Percentiles rank a stretch among this genome's conserved stretches.
Evolutionary conservation across 2,329 filamentous ascomycete species (phyloP).

Genomic region (Hypoxylon sp.): DNA sequence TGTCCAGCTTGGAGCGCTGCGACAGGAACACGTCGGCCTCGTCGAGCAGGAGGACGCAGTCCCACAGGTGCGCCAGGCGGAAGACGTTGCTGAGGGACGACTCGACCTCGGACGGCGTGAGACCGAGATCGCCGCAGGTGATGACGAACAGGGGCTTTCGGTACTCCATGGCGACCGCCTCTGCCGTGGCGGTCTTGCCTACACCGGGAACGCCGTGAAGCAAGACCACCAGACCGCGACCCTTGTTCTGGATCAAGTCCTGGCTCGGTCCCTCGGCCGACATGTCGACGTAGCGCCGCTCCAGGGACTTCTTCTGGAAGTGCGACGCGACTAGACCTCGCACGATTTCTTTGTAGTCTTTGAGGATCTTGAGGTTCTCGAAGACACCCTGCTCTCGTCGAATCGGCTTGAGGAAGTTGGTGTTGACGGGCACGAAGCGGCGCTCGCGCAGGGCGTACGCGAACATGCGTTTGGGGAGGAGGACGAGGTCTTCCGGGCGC

Average conservation of each 20-base stretch:
- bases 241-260: slow-evolving; percentile 61
- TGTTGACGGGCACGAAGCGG: slow-evolving; percentile 55
- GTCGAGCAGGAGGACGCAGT: slow-evolving; percentile 49
- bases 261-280: slow-evolving; percentile 48
- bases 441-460: slow-evolving; percentile 57
- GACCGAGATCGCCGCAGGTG: slow-evolving; percentile 61
- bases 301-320: slow-evolving; percentile 55
- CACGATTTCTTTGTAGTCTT: slow-evolving; percentile 57
- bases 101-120: slow-evolving; percentile 58
- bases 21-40: slow-evolving; percentile 49
- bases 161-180: slow-evolving; percentile 57
- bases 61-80: slow-evolving; percentile 54
- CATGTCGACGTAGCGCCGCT: slow-evolving; percentile 50
- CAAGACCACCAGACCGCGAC: slow-evolving; percentile 58
- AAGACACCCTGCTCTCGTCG: slow-evolving; percentile 54
- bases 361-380: slow-evolving; percentile 55
- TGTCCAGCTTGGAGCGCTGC: slow-evolving; percentile 48
- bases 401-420: slow-evolving; percentile 52
- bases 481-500: slow-evolving; percentile 49
- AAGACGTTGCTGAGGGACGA: slow-evolving; percentile 57
- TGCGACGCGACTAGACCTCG: slow-evolving; percentile 56
- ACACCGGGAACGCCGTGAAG: slow-evolving; percentile 62
- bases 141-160: slow-evolving; percentile 61
- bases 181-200: slow-evolving; percentile 62
- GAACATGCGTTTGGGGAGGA: slow-evolving; percentile 58